Base-by-base conservation (phyloP, 2,329 filamentous ascomycete genomes). In the Conoideocrella luteorostrata region DNA sequence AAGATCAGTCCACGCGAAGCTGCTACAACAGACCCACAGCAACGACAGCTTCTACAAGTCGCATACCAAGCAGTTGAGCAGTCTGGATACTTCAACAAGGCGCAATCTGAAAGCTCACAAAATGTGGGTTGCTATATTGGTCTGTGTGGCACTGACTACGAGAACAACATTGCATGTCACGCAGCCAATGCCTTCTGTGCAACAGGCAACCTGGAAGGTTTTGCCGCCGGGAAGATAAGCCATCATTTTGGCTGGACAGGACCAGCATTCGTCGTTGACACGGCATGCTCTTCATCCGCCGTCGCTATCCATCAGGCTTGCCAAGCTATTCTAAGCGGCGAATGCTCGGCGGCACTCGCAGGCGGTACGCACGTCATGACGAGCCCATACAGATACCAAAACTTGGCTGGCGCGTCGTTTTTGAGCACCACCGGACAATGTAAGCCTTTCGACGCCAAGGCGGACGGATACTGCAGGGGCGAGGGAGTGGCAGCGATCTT, bases 391-490 rank as follows among this genome's bases (percentile, higher is more conserved):
- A 46, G 49, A 13, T 58, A 48, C 36, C 50, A 52, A 11, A 56
- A 57, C 18, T 47, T 60, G 2, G 50, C 52, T 17, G 52, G 43
- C 5, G 47, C 46, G 1, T 45, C 45, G 2, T 60, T 65, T 78
- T 0, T 86, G 78, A 57, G 48, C 15, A n/a, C 40, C 2, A 40
- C 40, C 9, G 45, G 40, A 3, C 39, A 42, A 15, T 47, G 45
- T 20, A 47, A 47, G 32, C 41, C 45, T 3, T 47, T 47, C 28
- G 41, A 47, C 13, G 34, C 18, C 18, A 47, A 50, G 21, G 87
- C 87, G 1, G 86, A 90, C 63, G 87, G 87, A 2, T 91, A 93
- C 64, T 93, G 86, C 65, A 80, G 87, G 58, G 86, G 81, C 43
- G 87, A 93, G 51, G 81, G 78, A 17, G 84, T 84, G 46, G 86